Base-by-base conservation (phyloP, 2,329 filamentous ascomycete species). In the Nemania sp. region DNA sequence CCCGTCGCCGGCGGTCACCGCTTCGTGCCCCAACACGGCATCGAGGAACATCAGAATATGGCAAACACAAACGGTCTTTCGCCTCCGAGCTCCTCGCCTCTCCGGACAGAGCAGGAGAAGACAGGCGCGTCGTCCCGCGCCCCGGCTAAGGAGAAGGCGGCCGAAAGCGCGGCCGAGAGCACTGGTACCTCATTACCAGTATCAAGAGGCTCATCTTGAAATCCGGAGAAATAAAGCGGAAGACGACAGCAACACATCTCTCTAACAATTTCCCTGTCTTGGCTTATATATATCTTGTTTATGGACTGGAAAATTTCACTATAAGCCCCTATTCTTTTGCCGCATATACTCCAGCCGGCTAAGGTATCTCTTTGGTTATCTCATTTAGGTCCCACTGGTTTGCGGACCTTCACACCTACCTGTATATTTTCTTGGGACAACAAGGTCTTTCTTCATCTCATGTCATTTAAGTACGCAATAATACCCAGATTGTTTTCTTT, bases 21-120 rank as follows among this genome's bases (percentile, higher is more conserved):
- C 34, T 75, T 83, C 57, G 78, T 89, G 54, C 88, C 90, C 15
- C 86, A 90, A 71, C 89, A 92, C 74, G 90, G 89, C 62, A 90
- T 91, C 67, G 80, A 81, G 61, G 84, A 88, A 73, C 90, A 92
- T 74, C 85, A 84, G 72, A 80, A 87, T 69, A 85, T 90, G 80
- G 79, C 86, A 42, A 83, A 85, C 71, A 84, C 82, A 65, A 79
- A 82, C 76, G 77, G 79, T 66, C 80, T 59, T 73, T 74, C 63
- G 2, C 59, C 61, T 3, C 64, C 61, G 17, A n/a, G 25, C n/a
- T 49, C 55, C 21, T 56, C 59, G 32, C 21, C 18, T 25, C 76
- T 79, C 56, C 77, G 79, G 63, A 71, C 69, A 59, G 75, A 77
- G 56, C 67, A 68, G 48, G 72, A 73, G 64, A 73, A 74, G 66